phyloP scores from a whole-genome alignment of 306 rosid species.

The Trichosanthes cucumerina region DNA sequence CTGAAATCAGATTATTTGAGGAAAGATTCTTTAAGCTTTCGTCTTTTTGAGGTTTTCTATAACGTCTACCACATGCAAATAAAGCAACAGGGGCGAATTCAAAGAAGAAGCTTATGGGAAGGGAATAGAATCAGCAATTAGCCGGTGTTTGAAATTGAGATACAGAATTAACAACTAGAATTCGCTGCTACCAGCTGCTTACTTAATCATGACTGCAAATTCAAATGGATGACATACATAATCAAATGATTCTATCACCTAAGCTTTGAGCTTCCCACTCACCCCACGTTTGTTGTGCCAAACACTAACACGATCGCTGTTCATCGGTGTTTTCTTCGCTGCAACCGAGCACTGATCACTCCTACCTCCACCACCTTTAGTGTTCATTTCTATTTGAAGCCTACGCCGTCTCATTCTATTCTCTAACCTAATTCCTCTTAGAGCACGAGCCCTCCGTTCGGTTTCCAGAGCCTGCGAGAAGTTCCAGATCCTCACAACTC shows the following conservation, averaged over 20 bases:
- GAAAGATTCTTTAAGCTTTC: background rate
- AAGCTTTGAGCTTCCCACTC: slow-evolving; percentile 68
- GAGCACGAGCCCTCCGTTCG: slow-evolving; percentile 49
- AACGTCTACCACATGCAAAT: background rate
- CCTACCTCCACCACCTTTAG: slow-evolving; percentile 39
- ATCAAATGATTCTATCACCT: slow-evolving; percentile 13
- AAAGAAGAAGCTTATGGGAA: background rate
- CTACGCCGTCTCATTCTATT: slow-evolving; percentile 71
- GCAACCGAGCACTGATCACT: slow-evolving; percentile 73
- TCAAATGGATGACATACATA: background rate
- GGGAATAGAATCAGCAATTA: background rate
- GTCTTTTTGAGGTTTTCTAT: background rate
- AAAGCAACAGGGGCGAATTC: background rate
- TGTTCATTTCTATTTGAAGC: slow-evolving; percentile 46
- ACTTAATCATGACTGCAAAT: background rate
- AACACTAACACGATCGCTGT: slow-evolving; percentile 30
- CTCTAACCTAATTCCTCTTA: slow-evolving; percentile 61
- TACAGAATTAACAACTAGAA: background rate
- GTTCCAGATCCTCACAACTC: slow-evolving; percentile 86
- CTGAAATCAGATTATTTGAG: background rate
- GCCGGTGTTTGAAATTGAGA: slow-evolving; percentile 1
- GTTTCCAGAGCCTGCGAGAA: slow-evolving; percentile 79
- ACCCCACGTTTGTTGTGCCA: slow-evolving; percentile 61
- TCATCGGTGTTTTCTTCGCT: slow-evolving; percentile 61
- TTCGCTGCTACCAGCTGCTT: background rate